phyloP scores from a whole-genome alignment of 2,329 filamentous ascomycete genomes.

The Pseudogymnoascus sp. region DNA sequence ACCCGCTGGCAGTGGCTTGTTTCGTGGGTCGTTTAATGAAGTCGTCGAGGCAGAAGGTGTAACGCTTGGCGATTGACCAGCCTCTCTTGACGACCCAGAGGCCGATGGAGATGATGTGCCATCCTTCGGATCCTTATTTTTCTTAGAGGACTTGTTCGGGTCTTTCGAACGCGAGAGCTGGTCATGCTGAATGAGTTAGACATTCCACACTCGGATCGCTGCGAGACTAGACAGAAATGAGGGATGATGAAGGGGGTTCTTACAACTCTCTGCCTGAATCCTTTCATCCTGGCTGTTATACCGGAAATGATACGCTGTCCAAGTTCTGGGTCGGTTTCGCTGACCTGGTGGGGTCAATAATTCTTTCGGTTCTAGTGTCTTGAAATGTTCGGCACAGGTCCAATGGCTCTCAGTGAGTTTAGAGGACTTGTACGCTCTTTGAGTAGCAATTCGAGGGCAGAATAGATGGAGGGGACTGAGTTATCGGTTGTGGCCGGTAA shows the following conservation, averaged over 20 bases:
- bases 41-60: slow-evolving; percentile 88
- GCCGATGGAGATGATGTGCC: slow-evolving; percentile 74
- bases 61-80: slow-evolving; percentile 50
- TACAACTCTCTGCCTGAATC: slow-evolving; percentile 96
- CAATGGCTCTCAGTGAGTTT: neutral
- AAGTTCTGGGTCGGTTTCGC: neutral
- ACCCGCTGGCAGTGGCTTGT: slow-evolving; percentile 64
- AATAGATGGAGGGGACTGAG: neutral
- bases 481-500: slow-evolving; percentile 5
- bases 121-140: slow-evolving; percentile 63
- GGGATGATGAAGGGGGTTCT: slow-evolving; percentile 33
- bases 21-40: slow-evolving; percentile 74
- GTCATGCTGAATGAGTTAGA: slow-evolving; percentile 52
- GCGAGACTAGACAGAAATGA: slow-evolving; percentile 10
- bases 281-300: slow-evolving; percentile 65
- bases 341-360: neutral
- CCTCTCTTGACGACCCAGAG: slow-evolving; percentile 41
- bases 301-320: neutral
- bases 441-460: neutral
- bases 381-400: neutral
- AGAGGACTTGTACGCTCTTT: neutral
- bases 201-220: slow-evolving; percentile 6
- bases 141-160: slow-evolving; percentile 72
- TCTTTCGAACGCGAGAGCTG: slow-evolving; percentile 88
- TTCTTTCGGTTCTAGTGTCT: neutral